Conservation (phyloP, 108 stramenopile genomes). For the Cyclotella choctawhatcheeana region DNA sequence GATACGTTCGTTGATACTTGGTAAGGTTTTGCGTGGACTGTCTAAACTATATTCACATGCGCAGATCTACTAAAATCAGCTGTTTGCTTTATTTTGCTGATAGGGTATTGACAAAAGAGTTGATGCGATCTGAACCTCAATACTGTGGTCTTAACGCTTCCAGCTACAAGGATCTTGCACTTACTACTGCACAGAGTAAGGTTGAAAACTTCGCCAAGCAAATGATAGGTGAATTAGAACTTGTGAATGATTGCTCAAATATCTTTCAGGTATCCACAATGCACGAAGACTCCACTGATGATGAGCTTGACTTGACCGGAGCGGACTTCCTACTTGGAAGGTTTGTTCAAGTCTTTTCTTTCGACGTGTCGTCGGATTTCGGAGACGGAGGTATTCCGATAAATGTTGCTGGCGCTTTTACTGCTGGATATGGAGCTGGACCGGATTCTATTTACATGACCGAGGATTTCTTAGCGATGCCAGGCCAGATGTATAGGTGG, state of each 20-base stretch:
- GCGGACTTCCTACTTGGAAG: background rate
- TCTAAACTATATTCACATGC: too few relatives aligned
- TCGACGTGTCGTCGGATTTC: slow-evolving; percentile 25
- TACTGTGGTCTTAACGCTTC: slow-evolving; percentile 36
- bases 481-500: background rate
- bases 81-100: too few relatives aligned
- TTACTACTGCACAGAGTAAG: slow-evolving; percentile 16
- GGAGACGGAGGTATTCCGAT: slow-evolving; percentile 8
- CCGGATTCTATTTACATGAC: slow-evolving; percentile 10
- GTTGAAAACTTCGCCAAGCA: slow-evolving; percentile 21
- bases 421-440: slow-evolving; percentile 2
- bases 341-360: slow-evolving; percentile 19
- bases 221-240: slow-evolving; percentile 28
- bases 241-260: slow-evolving; percentile 28
- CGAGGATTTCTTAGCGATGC: slow-evolving; percentile 19
- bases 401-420: slow-evolving; percentile 16
- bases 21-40: too few relatives aligned
- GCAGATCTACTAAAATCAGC: too few relatives aligned
- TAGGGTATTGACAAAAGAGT: too few relatives aligned
- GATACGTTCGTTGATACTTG: slow-evolving; percentile 25
- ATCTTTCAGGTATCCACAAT: slow-evolving; percentile 23
- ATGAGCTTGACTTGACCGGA: slow-evolving; percentile 8
- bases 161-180: slow-evolving; percentile 22
- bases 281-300: background rate
- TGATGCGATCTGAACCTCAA: slow-evolving; percentile 18